Evolutionary conservation across 495 filamentous ascomycete species (phyloP), one percentile per base, ranked within the genome.

Genomic region (Parathielavia hyrcaniae): DNA sequence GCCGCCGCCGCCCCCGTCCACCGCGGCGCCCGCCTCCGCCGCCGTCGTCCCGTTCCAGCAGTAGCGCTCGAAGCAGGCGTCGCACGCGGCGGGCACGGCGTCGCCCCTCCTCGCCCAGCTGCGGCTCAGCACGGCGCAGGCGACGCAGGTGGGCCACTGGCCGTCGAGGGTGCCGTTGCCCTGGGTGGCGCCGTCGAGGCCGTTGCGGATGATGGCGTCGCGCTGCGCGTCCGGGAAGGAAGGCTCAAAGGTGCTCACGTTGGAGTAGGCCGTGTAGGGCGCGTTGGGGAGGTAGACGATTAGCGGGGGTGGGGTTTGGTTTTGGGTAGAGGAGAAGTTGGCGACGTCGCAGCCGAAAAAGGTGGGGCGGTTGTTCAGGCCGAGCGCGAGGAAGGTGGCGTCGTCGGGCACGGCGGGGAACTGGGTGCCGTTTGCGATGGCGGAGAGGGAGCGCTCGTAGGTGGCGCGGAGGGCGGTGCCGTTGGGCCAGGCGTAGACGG

Each of bases 241-340:
- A 4, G 82, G 74, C 39, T 81, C 70, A 67, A 86, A 89, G 34
- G 93, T 97, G 4, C 83, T 84, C 4, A 84, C 72, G 73, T 97
- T 97, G 63, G 81, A 86, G 44, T 77, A 63, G 60, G 77, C 79
- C 39, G 79, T 82, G 73, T 93, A 96, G 0, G 92, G 92, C 14
- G 80, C 73, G 69, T 96, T 96, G 51, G 92, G 88, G n/a, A 97
- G 63, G 71, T 97, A 97, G 58, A 97, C 88, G 59, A 97, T 70
- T 35, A 97, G 64, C 0, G 92, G 92, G 0, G 85, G 73, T 0
- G 64, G 41, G 60, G 57, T 64, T 57, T 67, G 64, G 8, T 67
- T 60, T 6, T 64, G 69, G 36, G 69, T 70, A 3, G 58, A 30
- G 5, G 84, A 81, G 49, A 84, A 77, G 71, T 95, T 95, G 56